phyloP scores from a whole-genome alignment of 1,284 basidiomycete species.

The Malassezia nana region DNA sequence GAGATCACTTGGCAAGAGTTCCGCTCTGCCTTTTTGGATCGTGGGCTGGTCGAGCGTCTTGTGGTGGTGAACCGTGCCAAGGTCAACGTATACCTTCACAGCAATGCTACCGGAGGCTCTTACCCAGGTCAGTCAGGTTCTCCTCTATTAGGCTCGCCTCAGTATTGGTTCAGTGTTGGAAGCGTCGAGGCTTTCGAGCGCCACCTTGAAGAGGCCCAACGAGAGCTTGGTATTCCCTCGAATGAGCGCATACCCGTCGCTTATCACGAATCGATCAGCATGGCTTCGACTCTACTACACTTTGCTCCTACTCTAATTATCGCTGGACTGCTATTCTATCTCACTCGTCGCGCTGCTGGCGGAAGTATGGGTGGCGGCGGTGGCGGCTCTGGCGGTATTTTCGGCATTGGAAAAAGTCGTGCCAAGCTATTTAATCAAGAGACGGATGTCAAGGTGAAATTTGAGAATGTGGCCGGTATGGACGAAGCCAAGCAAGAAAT shows the following conservation, averaged over 20 bases:
- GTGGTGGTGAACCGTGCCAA: conserved; percentile 82
- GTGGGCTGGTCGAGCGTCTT: conserved; percentile 88
- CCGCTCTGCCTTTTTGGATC: conserved; percentile 85
- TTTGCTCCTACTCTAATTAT: conserved; percentile 89
- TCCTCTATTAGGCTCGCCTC: conserved; percentile 24
- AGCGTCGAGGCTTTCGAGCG: conserved; percentile 94
- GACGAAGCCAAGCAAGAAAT: conserved; percentile 99
- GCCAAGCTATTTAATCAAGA: conserved; percentile 97
- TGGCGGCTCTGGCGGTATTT: conserved; percentile 73
- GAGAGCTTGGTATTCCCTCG: conserved; percentile 79
- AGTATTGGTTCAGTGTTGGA: conserved; percentile 90
- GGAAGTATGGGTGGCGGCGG: conserved; percentile 47
- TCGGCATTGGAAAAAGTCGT: conserved; percentile 90
- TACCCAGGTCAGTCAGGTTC: conserved; percentile 22
- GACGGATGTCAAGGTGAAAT: conserved; percentile 82
- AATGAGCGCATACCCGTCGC: conserved; percentile 91
- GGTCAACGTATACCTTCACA: conserved; percentile 72
- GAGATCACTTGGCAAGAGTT: conserved; percentile 99
- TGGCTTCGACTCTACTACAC: conserved; percentile 70
- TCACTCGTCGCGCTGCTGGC: conserved; percentile 63
- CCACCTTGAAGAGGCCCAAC: conserved; percentile 84
- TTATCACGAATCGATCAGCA: conserved; percentile 87
- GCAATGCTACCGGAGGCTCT: conserved; percentile 68
- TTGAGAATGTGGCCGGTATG: conserved; percentile 96
- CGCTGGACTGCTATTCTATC: conserved; percentile 78